Conservation (phyloP, 2,329 filamentous ascomycete genomes). For the Cyphellophora attinorum region DNA sequence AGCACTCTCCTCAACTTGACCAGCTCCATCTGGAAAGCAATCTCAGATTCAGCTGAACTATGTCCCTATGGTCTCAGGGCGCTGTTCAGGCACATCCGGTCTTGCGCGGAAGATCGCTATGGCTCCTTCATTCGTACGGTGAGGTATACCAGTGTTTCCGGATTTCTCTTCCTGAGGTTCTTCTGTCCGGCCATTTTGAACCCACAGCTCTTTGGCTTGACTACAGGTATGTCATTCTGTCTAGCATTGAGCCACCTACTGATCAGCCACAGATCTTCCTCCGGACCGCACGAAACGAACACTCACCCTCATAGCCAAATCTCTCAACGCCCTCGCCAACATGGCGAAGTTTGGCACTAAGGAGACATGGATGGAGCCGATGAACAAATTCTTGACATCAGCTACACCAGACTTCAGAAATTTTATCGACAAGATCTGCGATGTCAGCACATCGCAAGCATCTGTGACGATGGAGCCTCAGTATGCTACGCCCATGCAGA, state of each 20-base stretch:
- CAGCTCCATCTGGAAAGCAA: slow-evolving; percentile 75
- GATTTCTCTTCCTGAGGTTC: slow-evolving; percentile 88
- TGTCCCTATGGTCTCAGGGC: slow-evolving; percentile 74
- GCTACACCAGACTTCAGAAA: slow-evolving; percentile 74
- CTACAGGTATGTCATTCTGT: slow-evolving; percentile 48
- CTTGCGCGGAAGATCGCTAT: slow-evolving; percentile 88
- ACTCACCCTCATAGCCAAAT: slow-evolving; percentile 85
- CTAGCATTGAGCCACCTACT: slow-evolving; percentile 6
- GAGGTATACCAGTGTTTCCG: slow-evolving; percentile 86
- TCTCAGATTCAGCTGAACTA: slow-evolving; percentile 61
- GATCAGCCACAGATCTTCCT: slow-evolving; percentile 57
- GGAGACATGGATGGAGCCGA: slow-evolving; percentile 98
- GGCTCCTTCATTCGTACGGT: slow-evolving; percentile 85
- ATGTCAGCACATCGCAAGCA: slow-evolving; percentile 60
- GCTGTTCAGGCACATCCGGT: slow-evolving; percentile 82
- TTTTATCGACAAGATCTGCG: slow-evolving; percentile 79
- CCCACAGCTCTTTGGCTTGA: slow-evolving; percentile 80
- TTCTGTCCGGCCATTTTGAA: slow-evolving; percentile 95
- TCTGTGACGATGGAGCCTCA: slow-evolving; percentile 50
- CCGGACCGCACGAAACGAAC: slow-evolving; percentile 75
- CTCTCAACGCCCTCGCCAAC: slow-evolving; percentile 81
- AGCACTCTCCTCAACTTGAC: slow-evolving; percentile 64
- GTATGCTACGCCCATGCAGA: slow-evolving; percentile 87
- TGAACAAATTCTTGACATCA: slow-evolving; percentile 76
- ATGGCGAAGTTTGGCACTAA: slow-evolving; percentile 86